Base-by-base conservation (phyloP, 331 rosid species). In the Telfairia occidentalis region DNA sequence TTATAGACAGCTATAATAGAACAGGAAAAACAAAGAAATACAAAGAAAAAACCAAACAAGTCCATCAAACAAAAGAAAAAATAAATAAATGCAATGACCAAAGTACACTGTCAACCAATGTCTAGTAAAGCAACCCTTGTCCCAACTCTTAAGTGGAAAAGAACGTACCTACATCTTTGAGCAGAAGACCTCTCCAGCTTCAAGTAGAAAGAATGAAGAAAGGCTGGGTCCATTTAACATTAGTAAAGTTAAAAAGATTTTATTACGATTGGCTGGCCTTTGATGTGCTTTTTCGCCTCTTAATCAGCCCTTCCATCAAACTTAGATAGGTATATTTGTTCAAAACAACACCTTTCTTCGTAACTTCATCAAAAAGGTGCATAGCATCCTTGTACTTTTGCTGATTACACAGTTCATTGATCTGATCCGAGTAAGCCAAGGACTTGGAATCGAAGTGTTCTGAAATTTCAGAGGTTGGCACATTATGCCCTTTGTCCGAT, bases 341-440 rank as follows among this genome's bases (percentile, higher is more conserved):
- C 57, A 94, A 61, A 59, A 76, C 32, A 60, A 86, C 63, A 63
- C 90, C 97, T 64, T 91, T 80, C 79, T 82, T 79, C 50, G 78
- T 90, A n/a, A 88, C 65, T 78, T 86, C 96, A 64, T 75, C 80
- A 76, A 84, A 88, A 57, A 88, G 70, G 81, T 55, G 73, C 90
- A 91, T 86, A 48, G 97, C 97, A 23, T 91, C 97, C 85, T 82
- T 85, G 81, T 89, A 89, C 82, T 87, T 94, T 74, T 84, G 91
- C 82, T 86, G 79, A 73, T 76, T 67, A 76, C 98, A 94, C 72
- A 90, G 77, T 77, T 74, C 83, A 65, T 55, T 84, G 79, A 94
- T 91, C 73, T 78, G 81, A 40, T 89, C 86, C 0, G 98, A 88
- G 80, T 87, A 85, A 42, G 40, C 76, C 40, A 21, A 16, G 45